phyloP scores from a whole-genome alignment of 371 early-diverging fungal species.

The Mortierella sp. region DNA sequence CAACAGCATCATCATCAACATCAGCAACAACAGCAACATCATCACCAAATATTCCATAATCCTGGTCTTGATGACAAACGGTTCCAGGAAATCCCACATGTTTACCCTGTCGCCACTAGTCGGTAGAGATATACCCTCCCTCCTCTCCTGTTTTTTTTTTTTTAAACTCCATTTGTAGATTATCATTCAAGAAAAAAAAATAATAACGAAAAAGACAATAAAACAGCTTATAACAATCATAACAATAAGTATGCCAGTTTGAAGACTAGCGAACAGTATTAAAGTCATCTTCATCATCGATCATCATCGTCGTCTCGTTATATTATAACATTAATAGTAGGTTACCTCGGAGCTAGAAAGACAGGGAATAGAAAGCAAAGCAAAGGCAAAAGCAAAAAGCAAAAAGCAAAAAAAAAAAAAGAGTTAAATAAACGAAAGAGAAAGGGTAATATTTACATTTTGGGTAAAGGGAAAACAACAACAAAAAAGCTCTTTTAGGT shows the following conservation, averaged over 20 bases:
- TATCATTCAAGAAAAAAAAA: constrained; percentile 7
- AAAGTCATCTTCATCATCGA: no score
- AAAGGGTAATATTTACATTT: constrained; percentile 4
- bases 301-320: neutral
- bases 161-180: neutral
- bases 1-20: constrained; percentile 11
- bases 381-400: no score
- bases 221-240: neutral
- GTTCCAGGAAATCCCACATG: constrained; percentile 40
- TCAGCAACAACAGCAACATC: constrained; percentile 6
- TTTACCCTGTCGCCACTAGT: constrained; percentile 35
- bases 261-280: no score
- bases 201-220: constrained; percentile 1
- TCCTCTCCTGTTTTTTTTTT: neutral
- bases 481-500: constrained; percentile 13
- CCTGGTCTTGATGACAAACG: constrained; percentile 15
- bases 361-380: neutral
- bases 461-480: neutral
- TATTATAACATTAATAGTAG: no score
- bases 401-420: constrained; percentile 1
- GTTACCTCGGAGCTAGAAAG: neutral
- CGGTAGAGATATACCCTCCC: constrained; percentile 15
- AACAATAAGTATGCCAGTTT: neutral
- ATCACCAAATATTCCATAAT: constrained; percentile 18
- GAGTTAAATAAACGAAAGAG: neutral